Percentiles rank a stretch among this genome's conserved stretches.
phyloP scores from a whole-genome alignment of 2,329 filamentous ascomycete genomes.

The Alternaria conjuncta region DNA sequence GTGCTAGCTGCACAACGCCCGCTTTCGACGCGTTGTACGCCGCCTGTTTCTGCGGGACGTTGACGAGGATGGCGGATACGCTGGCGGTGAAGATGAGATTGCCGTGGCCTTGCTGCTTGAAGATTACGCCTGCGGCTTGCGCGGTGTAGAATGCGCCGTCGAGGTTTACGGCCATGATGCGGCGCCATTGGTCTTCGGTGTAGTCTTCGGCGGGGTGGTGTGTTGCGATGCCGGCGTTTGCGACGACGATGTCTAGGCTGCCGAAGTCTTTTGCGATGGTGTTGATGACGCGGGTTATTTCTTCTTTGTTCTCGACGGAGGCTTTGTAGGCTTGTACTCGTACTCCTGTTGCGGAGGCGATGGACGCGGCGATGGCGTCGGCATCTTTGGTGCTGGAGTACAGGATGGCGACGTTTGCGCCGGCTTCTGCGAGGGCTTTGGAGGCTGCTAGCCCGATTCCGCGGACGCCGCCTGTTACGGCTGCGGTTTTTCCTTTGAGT shows the following conservation, averaged over 20 bases:
- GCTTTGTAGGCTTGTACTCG: conserved; percentile 24
- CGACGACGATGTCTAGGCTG: conserved; percentile 50
- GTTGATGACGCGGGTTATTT: conserved; percentile 17
- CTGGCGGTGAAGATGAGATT: conserved; percentile 79
- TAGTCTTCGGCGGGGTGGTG: conserved; percentile 72
- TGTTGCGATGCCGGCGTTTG: conserved; percentile 50
- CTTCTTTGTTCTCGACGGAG: conserved; percentile 16
- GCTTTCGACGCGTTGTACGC: conserved; percentile 72
- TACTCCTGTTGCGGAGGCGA: conserved; percentile 18
- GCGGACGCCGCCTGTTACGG: conserved; percentile 53
- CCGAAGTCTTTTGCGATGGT: conserved; percentile 44
- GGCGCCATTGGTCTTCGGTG: conserved; percentile 76
- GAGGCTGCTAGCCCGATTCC: conserved; percentile 59
- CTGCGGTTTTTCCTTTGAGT: conserved; percentile 44
- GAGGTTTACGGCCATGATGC: conserved; percentile 81
- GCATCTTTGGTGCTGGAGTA: conserved; percentile 25
- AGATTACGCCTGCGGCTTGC: conserved; percentile 59
- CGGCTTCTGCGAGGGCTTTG: conserved; percentile 41
- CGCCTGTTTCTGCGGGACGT: conserved; percentile 73
- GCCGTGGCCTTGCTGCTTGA: conserved; percentile 75
- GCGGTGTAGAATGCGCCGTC: conserved; percentile 80
- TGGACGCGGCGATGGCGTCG: conserved; percentile 14
- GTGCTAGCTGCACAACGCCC: conserved; percentile 25
- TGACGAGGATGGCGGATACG: conserved; percentile 57
- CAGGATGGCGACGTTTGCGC: conserved; percentile 47